Evolutionary conservation across 495 filamentous ascomycete species (phyloP).

Genomic region (Tuber indicum): DNA sequence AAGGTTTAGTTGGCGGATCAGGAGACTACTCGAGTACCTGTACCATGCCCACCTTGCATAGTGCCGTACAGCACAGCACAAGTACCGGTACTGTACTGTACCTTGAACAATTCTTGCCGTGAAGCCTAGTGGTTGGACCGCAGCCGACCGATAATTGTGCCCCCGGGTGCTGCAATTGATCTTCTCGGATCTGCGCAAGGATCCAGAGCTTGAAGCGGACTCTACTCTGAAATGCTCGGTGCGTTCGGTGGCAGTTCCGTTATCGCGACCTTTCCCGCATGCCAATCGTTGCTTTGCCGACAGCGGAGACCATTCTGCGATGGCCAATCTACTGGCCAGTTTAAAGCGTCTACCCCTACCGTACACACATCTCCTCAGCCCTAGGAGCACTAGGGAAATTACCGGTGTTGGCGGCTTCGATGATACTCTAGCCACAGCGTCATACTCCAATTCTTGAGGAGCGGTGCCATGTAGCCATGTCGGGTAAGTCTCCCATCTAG

Average conservation of each 20-base stretch:
- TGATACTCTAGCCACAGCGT: not conserved
- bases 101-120: not conserved
- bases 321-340: not conserved
- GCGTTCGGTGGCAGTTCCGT: not conserved
- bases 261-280: not conserved
- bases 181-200: not conserved
- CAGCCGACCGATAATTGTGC: not conserved
- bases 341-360: not conserved
- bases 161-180: not conserved
- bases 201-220: not conserved
- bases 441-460: not conserved
- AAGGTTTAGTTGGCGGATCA: not conserved
- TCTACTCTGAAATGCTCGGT: not conserved
- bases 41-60: too few relatives aligned
- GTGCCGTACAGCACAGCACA: not conserved
- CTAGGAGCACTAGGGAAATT: not conserved
- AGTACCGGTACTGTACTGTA: too few relatives aligned
- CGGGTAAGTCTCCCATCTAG: not conserved
- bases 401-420: not conserved
- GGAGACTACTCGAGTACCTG: not conserved
- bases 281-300: not conserved
- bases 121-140: not conserved
- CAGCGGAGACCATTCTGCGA: not conserved
- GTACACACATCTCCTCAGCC: not conserved
- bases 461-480: not conserved